Evolutionary conservation across 345 rosid species (phyloP).

Genomic region (Boechera retrofracta): DNA sequence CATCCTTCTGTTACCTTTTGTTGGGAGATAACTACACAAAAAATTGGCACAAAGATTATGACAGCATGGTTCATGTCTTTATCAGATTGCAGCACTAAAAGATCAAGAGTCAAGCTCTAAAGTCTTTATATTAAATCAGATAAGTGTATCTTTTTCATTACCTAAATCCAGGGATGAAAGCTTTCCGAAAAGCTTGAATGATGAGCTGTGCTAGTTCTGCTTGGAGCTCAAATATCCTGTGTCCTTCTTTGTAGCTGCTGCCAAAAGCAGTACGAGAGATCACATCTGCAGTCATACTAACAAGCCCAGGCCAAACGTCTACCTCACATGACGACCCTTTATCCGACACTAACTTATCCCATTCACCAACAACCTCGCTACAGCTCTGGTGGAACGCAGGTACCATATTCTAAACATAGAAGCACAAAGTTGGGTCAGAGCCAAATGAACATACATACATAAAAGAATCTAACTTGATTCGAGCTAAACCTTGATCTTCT

Average conservation of each 20-base stretch:
- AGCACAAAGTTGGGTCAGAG: neutral
- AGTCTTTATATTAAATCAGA: neutral
- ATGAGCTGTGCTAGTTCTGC: slow-evolving; percentile 30
- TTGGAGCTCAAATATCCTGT: slow-evolving; percentile 45
- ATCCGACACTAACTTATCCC: slow-evolving; percentile 28
- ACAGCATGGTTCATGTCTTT: neutral
- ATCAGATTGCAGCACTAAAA: neutral
- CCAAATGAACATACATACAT: neutral
- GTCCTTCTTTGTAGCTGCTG: slow-evolving; percentile 47
- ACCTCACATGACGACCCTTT: slow-evolving; percentile 41
- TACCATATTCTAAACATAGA: slow-evolving; percentile 24
- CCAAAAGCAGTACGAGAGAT: slow-evolving; percentile 56
- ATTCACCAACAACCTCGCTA: slow-evolving; percentile 34
- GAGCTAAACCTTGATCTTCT: slow-evolving; percentile 45
- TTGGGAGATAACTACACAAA: slow-evolving; percentile 40
- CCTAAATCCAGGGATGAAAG: slow-evolving; percentile 42
- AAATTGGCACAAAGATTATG: neutral
- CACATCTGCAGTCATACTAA: slow-evolving; percentile 44
- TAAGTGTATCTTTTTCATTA: slow-evolving; percentile 20
- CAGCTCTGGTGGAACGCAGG: slow-evolving; percentile 42
- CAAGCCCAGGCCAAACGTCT: slow-evolving; percentile 48
- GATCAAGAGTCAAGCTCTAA: neutral
- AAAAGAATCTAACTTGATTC: neutral
- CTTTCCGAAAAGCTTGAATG: neutral
- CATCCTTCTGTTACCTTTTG: slow-evolving; percentile 40